A percentile compares a stretch with the other conserved stretches of the same genome.
phyloP scores from a whole-genome alignment of 202 grass and related monocot species.

The Elaeis oleifera region DNA sequence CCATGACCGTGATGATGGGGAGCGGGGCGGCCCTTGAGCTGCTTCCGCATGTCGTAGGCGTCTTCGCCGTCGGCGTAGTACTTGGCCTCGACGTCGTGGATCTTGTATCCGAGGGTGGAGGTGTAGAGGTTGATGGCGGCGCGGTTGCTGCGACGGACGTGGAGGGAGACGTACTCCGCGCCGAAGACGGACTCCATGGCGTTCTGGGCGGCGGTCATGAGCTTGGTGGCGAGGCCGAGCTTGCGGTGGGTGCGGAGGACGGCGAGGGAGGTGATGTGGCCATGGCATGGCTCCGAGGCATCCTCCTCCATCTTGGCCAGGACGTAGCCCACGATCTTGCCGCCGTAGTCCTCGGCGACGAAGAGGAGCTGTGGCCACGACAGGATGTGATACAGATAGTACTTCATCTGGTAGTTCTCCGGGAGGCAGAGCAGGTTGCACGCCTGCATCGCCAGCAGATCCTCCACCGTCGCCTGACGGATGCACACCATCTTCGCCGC shows the following conservation, averaged over 20 bases:
- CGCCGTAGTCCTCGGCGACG: conserved; percentile 91
- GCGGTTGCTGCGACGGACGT: conserved; percentile 80
- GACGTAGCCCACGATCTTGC: conserved; percentile 25
- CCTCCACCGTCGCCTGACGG: conserved; percentile 55
- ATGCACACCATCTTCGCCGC: no score
- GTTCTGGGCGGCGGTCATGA: conserved; percentile 15
- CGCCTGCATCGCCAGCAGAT: conserved; percentile 94
- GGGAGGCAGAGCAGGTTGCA: conserved; percentile 98
- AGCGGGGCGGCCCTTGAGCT: not conserved
- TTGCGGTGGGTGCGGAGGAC: conserved; percentile 95
- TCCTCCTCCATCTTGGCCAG: conserved; percentile 59
- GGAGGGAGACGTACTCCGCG: conserved; percentile 88
- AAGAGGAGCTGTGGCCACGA: conserved; percentile 99
- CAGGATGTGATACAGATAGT: conserved; percentile 95
- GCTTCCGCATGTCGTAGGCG: conserved; percentile 17
- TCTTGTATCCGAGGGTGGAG: conserved; percentile 48
- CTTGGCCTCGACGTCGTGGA: conserved; percentile 66
- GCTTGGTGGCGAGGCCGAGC: conserved; percentile 48
- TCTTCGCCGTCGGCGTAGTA: conserved; percentile 16
- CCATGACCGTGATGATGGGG: not conserved
- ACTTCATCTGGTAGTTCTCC: conserved; percentile 99
- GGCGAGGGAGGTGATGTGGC: conserved; percentile 97
- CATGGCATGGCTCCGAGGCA: conserved; percentile 95
- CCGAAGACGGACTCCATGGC: conserved; percentile 84
- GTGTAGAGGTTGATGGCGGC: conserved; percentile 68